A percentile compares a stretch with the other conserved stretches of the same genome.
Conservation (phyloP, 495 filamentous ascomycete species). For the Aspergillus bridgeri region DNA sequence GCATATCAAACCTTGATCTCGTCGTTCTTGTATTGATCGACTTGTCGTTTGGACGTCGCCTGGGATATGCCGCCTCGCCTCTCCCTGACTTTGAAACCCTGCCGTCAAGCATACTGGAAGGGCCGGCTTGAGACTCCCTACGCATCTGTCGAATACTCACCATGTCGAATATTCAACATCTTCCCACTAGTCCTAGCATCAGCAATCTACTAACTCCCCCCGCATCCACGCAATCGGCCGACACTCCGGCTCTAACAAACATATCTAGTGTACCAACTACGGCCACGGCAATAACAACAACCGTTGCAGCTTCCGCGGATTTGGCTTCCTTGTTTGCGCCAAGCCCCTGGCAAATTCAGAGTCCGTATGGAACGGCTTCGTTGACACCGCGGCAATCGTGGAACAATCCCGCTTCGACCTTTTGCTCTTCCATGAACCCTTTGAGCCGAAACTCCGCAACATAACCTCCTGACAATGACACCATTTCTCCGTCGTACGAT, state of each 20-base stretch:
- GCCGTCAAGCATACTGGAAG: constrained; percentile 35
- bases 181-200: constrained; percentile 50
- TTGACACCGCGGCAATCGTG: constrained; percentile 45
- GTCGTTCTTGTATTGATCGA: no score
- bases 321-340: constrained; percentile 38
- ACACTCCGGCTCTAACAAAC: constrained; percentile 33
- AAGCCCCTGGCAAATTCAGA: constrained; percentile 47
- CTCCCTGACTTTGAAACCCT: constrained; percentile 63
- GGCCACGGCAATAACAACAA: constrained; percentile 32
- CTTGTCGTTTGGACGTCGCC: no score
- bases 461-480: constrained; percentile 49
- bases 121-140: constrained; percentile 40
- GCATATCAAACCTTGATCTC: no score
- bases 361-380: constrained; percentile 49
- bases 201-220: constrained; percentile 63
- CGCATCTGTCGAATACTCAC: constrained; percentile 27
- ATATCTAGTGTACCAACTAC: no score
- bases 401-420: constrained; percentile 42
- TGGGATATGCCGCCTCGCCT: constrained; percentile 47
- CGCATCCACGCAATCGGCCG: constrained; percentile 55
- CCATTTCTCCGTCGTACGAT: constrained; percentile 55
- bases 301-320: constrained; percentile 20
- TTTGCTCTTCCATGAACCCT: constrained; percentile 53
- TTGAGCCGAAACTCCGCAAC: constrained; percentile 43
- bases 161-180: constrained; percentile 17